phyloP scores from a whole-genome alignment of 2,329 filamentous ascomycete genomes.

The Clonostachys chloroleuca region DNA sequence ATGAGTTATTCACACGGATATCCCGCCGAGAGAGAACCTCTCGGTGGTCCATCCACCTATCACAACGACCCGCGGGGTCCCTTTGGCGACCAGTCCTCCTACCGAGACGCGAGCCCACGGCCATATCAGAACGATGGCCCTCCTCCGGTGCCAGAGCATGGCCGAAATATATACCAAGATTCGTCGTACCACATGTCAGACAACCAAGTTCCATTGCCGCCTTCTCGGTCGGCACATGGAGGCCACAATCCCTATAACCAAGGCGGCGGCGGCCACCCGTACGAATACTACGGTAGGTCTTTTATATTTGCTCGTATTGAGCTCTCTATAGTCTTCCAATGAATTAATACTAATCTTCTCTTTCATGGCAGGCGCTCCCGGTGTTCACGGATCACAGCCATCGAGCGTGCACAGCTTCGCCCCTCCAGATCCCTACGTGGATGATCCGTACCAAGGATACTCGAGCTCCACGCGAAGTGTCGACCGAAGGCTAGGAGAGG shows the following conservation, averaged over 20 bases:
- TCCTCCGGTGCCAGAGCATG: too few relatives aligned
- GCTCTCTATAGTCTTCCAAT: background rate
- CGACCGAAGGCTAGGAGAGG: constrained; percentile 47
- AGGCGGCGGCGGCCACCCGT: background rate
- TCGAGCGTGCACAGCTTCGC: constrained; percentile 1
- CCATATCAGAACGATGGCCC: too few relatives aligned
- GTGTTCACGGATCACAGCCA: background rate
- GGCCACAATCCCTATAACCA: constrained; percentile 2
- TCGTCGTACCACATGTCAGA: too few relatives aligned
- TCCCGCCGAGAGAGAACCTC: too few relatives aligned
- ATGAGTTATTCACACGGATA: too few relatives aligned
- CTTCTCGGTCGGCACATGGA: too few relatives aligned
- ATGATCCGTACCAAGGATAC: constrained; percentile 65
- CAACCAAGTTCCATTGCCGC: too few relatives aligned
- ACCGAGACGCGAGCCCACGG: background rate
- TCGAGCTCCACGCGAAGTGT: constrained; percentile 34
- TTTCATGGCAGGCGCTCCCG: background rate
- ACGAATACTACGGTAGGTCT: background rate
- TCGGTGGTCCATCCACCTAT: too few relatives aligned
- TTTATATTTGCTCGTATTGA: background rate
- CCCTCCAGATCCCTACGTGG: constrained; percentile 18
- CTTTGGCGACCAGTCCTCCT: background rate
- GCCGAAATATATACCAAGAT: too few relatives aligned
- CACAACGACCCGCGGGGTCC: background rate
- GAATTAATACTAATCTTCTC: background rate